These are phyloP conservation scores for Diversispora epigaea DNA, from an alignment of 192 early-diverging fungal genomes.

Conservation along the genomic window DNA sequence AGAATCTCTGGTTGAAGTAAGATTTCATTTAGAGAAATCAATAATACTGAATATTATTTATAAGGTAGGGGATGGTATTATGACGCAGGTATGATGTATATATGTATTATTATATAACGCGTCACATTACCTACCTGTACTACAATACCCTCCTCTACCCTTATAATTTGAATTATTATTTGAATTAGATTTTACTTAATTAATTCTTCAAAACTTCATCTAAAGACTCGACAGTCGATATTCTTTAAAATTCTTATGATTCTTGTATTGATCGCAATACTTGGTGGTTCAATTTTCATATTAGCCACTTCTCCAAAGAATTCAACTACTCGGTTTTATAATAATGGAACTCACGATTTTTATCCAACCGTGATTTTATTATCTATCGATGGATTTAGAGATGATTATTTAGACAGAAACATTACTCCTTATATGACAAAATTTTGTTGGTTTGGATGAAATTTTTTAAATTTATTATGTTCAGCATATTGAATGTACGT, in stretches of 20 bases:
- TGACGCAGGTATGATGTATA: no score
- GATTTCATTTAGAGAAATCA: no score
- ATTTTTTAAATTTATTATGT: background rate
- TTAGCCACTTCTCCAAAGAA: background rate
- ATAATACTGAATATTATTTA: no score
- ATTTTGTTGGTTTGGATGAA: conserved; percentile 47
- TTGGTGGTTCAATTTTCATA: background rate
- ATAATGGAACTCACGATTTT: conserved; percentile 69
- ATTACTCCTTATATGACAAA: conserved; percentile 65
- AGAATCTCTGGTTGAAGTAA: no score
- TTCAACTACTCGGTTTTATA: background rate
- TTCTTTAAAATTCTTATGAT: background rate
- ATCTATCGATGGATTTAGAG: conserved; percentile 84
- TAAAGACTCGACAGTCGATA: background rate
- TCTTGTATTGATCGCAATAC: background rate
- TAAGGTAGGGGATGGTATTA: no score
- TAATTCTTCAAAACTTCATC: no score
- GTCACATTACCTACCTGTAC: no score
- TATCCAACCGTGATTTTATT: conserved; percentile 73
- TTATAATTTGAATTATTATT: no score
- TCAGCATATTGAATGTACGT: background rate
- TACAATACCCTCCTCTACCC: no score
- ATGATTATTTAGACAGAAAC: conserved; percentile 76
- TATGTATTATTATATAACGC: no score
- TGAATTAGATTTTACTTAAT: no score